Base-by-base conservation (phyloP, 2,329 filamentous ascomycete genomes). In the Diaporthe sp. region DNA sequence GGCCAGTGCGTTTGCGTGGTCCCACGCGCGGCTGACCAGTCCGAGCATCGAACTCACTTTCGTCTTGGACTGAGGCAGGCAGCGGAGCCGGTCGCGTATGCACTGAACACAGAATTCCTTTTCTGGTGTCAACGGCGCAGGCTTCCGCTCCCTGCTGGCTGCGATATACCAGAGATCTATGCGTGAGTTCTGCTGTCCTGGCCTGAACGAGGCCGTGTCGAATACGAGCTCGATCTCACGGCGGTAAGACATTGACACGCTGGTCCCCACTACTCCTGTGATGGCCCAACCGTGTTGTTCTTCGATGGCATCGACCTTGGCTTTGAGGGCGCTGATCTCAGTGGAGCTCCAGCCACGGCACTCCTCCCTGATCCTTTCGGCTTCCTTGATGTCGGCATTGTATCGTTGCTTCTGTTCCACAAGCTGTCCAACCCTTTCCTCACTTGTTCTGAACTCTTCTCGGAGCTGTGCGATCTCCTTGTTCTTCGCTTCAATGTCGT, bases 281-380 rank as follows among this genome's bases (percentile, higher is more conserved):
- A 96, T 92, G 38, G 89, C 88, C 94, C 94, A 97, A 71, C 93
- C 92, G 79, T 92, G 86, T 72, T 89, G 83, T 75, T 88, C 88
- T 81, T 96, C 93, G 30, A 96, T 86, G 0, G 85, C 85, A 54
- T 92, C 88, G 55, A 94, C 92, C 76, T 89, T 91, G 60, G 85
- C 93, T 89, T 96, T 95, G n/a, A 97, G 87, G 52, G 87, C 86
- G 77, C 89, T 89, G 77, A 98, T 94, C 83, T 98, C 97, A 38
- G 89, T 92, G 70, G 92, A 91, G 73, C 93, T 96, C 93, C 96
- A 98, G 52, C 96, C 96, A 71, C 96, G 92, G 81, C 94, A 97
- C 80, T 97, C 94, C 82, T 98, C 95, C 76, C 94, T 91, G 35
- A 97, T 88, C 77, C 92, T 92, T 82, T 98, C 95, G 0, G 96